phyloP scores from a whole-genome alignment of 306 rosid species.

The cucumber (Cucumis sativus) region DNA sequence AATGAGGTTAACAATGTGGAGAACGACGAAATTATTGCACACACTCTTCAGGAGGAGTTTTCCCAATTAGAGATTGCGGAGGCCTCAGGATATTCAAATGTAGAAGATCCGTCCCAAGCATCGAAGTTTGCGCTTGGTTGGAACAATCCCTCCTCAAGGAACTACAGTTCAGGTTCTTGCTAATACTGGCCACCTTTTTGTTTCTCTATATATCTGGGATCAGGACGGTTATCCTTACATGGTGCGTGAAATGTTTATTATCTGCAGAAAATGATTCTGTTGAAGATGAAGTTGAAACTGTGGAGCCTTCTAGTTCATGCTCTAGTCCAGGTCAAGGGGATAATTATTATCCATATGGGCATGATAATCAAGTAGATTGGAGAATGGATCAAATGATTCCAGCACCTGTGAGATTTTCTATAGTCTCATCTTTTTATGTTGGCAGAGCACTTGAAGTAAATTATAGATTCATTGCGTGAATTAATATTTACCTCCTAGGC shows the following conservation, averaged over 20 bases:
- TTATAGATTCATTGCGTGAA: background rate
- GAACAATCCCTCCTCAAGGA: constrained; percentile 36
- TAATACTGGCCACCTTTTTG: background rate
- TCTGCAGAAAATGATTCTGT: constrained; percentile 29
- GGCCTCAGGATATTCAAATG: constrained; percentile 28
- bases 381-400: constrained; percentile 49
- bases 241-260: background rate
- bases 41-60: constrained; percentile 74
- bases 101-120: constrained; percentile 27
- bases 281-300: constrained; percentile 22
- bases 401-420: constrained; percentile 49
- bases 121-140: constrained; percentile 37
- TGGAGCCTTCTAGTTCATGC: constrained; percentile 41
- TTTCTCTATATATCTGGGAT: background rate
- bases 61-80: constrained; percentile 40
- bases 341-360: constrained; percentile 21
- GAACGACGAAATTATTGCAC: constrained; percentile 77
- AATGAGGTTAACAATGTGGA: constrained; percentile 39
- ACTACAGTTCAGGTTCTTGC: constrained; percentile 36
- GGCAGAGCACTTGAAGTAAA: background rate
- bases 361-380: constrained; percentile 47
- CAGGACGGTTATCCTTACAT: background rate
- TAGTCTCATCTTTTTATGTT: background rate
- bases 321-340: constrained; percentile 42
- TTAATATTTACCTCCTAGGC: background rate